These are phyloP conservation scores for Cornus florida DNA, from an alignment of 148 eudicot genomes.

Conservation along the genomic window DNA sequence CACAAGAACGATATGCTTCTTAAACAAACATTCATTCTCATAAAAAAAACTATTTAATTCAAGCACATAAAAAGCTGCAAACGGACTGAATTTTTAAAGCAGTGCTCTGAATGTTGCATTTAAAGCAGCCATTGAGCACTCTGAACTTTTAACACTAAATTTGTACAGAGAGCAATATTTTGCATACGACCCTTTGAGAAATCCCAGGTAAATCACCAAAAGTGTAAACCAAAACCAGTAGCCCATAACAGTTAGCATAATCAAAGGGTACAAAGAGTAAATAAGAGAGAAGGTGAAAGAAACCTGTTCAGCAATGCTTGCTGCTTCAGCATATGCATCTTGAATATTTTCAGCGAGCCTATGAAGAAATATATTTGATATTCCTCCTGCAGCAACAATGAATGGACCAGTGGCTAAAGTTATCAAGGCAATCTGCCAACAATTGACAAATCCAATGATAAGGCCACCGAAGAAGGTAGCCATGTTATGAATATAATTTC, in stretches of 20 bases:
- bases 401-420: conserved; percentile 97
- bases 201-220: background rate
- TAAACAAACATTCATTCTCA: background rate
- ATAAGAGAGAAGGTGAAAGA: background rate
- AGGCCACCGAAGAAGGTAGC: conserved; percentile 96
- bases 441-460: conserved; percentile 85
- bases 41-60: background rate
- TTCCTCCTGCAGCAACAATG: conserved; percentile 99
- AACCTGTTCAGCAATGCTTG: conserved; percentile 99
- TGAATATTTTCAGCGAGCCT: conserved; percentile 99
- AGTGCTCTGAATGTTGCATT: no score
- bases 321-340: conserved; percentile 99
- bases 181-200: background rate
- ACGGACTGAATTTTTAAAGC: background rate
- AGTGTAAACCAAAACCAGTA: background rate
- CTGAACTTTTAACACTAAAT: background rate
- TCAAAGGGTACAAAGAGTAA: background rate
- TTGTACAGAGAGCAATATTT: background rate
- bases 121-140: background rate
- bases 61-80: background rate
- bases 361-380: conserved; percentile 96
- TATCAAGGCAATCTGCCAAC: conserved; percentile 91
- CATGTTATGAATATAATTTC: conserved; percentile 98
- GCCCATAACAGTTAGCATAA: background rate
- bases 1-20: background rate